A percentile compares a stretch with the other conserved stretches of the same genome.
Conservation (phyloP, 495 filamentous ascomycete species). For the Annulohypoxylon nitens region DNA sequence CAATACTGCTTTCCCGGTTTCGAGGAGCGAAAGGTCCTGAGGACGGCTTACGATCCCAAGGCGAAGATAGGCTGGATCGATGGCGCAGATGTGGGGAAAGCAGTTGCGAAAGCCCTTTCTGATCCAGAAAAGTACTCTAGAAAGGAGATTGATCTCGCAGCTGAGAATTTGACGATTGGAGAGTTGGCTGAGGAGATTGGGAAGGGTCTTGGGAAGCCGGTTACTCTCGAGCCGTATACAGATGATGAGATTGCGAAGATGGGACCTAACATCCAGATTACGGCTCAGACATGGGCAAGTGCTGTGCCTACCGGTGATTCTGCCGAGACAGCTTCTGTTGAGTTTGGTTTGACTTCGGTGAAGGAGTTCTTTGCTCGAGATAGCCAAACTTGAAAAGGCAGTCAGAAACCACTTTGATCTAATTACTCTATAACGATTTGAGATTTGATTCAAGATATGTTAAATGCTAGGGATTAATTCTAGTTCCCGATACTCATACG, state of each 20-base stretch:
- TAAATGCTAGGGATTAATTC: not conserved
- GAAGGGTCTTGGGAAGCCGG: not conserved
- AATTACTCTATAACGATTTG: not conserved
- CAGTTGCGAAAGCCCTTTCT: not conserved
- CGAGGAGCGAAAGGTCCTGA: not conserved
- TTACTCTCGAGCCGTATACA: not conserved
- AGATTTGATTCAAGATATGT: not conserved
- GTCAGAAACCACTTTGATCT: no score
- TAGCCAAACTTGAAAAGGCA: not conserved
- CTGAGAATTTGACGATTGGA: slow-evolving; percentile 5
- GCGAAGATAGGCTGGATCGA: slow-evolving; percentile 11
- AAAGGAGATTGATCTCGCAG: slow-evolving; percentile 4
- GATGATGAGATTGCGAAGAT: not conserved
- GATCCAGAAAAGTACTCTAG: not conserved
- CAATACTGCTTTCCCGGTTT: slow-evolving; percentile 13
- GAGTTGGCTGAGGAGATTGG: slow-evolving; percentile 1
- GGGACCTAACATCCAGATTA: not conserved
- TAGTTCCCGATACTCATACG: no score
- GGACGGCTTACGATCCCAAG: not conserved
- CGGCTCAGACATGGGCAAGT: slow-evolving; percentile 6
- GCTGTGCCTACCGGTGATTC: not conserved
- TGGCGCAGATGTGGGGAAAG: not conserved
- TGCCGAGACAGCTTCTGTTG: not conserved
- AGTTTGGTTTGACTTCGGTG: slow-evolving; percentile 1
- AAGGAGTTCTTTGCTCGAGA: not conserved